phyloP scores from a whole-genome alignment of 1,284 basidiomycete species.

The Ceratobasidium sp. region DNA sequence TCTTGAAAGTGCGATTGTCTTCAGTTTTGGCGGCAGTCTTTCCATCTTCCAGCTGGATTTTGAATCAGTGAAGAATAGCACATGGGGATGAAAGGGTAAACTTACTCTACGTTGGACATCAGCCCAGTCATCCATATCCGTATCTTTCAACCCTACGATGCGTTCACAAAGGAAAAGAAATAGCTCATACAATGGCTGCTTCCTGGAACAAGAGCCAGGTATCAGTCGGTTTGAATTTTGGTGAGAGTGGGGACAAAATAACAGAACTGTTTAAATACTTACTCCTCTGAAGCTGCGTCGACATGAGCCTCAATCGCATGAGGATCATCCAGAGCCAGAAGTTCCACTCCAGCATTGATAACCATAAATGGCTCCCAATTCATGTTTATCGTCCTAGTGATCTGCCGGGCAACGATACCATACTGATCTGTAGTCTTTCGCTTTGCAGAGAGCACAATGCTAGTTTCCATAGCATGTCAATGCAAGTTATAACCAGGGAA shows the following conservation, averaged over 20 bases:
- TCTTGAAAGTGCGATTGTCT: conserved; percentile 15
- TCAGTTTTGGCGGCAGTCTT: conserved; percentile 5
- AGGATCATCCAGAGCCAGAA: not conserved
- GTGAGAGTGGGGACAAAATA: too few species aligned
- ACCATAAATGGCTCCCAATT: not conserved
- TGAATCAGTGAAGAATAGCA: not conserved
- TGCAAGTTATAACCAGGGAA: too few species aligned
- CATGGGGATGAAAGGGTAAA: not conserved
- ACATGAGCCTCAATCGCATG: not conserved
- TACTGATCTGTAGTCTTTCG: not conserved
- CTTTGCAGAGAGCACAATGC: too few species aligned
- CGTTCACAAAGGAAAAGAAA: not conserved
- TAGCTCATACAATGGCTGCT: not conserved
- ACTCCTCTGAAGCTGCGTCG: not conserved
- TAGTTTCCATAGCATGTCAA: too few species aligned
- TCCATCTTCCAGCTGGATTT: conserved; percentile 4
- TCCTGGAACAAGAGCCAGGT: not conserved
- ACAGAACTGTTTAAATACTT: too few species aligned
- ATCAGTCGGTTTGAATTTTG: not conserved
- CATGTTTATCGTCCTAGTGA: not conserved
- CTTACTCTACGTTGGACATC: not conserved
- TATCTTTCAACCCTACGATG: not conserved
- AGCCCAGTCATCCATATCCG: conserved; percentile 1
- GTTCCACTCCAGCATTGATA: conserved; percentile 8
- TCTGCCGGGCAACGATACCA: not conserved